phyloP scores from a whole-genome alignment of 768 basidiomycete genomes.

The Cystoderma amianthinum region DNA sequence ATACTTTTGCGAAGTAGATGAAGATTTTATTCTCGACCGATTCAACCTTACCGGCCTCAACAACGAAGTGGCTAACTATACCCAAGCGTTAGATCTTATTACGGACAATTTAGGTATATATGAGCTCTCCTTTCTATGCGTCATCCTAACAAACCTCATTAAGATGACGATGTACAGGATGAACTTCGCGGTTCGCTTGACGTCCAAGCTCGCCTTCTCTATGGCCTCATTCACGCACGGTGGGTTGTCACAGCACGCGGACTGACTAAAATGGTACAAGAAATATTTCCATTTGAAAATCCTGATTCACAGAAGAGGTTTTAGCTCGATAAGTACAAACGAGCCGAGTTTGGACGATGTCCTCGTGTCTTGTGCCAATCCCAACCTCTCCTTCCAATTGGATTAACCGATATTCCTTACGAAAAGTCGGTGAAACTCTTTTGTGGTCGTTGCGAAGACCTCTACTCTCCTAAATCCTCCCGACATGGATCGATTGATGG shows the following conservation, averaged over 20 bases:
- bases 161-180: constrained; percentile 95
- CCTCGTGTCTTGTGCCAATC: constrained; percentile 94
- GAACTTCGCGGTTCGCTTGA: constrained; percentile 89
- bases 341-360: constrained; percentile 96
- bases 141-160: no score
- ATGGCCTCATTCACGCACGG: constrained; percentile 93
- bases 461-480: constrained; percentile 96
- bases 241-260: constrained; percentile 96
- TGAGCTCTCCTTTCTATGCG: no score
- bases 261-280: constrained; percentile 86
- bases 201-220: constrained; percentile 87
- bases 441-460: constrained; percentile 97
- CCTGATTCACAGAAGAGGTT: neutral
- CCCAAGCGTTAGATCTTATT: constrained; percentile 91
- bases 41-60: constrained; percentile 98
- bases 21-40: constrained; percentile 96
- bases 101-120: constrained; percentile 87
- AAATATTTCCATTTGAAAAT: neutral
- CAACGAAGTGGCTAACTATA: constrained; percentile 91
- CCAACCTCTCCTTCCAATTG: constrained; percentile 94
- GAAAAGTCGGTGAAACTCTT: constrained; percentile 99
- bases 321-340: constrained; percentile 95
- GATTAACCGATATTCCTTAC: constrained; percentile 94
- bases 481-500: constrained; percentile 97
- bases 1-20: constrained; percentile 99